A percentile compares a stretch with the other conserved stretches of the same genome.
These are phyloP conservation scores for Pulveroboletus frians DNA, from an alignment of 768 basidiomycete species.

Conservation along the genomic window DNA sequence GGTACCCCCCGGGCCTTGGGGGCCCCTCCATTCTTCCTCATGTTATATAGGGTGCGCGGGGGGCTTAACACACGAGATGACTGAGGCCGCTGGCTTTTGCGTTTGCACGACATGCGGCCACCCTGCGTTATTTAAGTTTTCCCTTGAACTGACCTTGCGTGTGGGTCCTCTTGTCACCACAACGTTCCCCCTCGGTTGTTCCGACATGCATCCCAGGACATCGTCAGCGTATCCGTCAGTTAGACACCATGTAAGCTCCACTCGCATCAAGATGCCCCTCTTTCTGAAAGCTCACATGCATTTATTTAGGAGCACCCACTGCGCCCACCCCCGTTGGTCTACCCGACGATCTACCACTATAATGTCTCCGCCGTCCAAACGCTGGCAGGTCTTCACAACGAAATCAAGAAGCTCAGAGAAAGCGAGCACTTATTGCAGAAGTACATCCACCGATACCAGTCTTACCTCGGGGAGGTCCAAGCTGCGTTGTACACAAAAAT, in stretches of 20 bases:
- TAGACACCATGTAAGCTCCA: constrained; percentile 20
- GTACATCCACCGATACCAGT: constrained; percentile 12
- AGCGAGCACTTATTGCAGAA: constrained; percentile 12
- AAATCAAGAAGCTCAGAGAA: constrained; percentile 16
- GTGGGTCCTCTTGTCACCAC: constrained; percentile 17
- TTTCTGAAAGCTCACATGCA: constrained; percentile 7
- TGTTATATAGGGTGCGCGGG: constrained; percentile 17
- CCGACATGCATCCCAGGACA: constrained; percentile 17
- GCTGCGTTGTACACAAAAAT: constrained; percentile 10
- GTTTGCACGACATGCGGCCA: constrained; percentile 16
- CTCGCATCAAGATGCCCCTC: neutral
- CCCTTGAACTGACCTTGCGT: constrained; percentile 1
- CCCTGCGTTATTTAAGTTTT: constrained; percentile 21
- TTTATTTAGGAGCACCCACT: constrained; percentile 14
- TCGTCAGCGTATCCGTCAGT: constrained; percentile 11
- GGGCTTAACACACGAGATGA: constrained; percentile 16
- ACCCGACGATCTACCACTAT: constrained; percentile 14
- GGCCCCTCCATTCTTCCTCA: constrained; percentile 3
- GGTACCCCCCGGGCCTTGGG: constrained; percentile 6
- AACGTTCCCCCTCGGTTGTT: constrained; percentile 3
- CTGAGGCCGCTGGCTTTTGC: constrained; percentile 19
- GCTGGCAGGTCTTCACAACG: constrained; percentile 15
- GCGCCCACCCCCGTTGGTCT: neutral
- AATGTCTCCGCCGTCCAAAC: constrained; percentile 15
- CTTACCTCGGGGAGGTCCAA: constrained; percentile 16